Evolutionary conservation across 129 eudicot genomes (phyloP).

Genomic region (Flaveria trinervia): DNA sequence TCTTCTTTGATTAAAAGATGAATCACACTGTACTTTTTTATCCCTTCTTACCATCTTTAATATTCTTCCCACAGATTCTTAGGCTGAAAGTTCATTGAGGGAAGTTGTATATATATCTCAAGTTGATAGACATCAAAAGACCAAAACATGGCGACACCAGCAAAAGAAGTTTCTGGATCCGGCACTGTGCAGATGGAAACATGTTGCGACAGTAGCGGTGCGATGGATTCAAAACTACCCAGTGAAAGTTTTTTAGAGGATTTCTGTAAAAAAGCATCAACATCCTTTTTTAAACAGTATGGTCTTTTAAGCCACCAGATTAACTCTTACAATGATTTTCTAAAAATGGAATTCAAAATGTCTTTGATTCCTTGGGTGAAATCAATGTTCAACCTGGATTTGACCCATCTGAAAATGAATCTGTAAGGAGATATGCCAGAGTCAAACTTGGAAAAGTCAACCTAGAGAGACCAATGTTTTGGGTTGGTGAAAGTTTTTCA

Average conservation of each 20-base stretch:
- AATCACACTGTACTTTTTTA: not conserved
- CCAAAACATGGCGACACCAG: constrained; percentile 6
- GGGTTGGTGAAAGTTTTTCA: constrained; percentile 69
- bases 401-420: constrained; percentile 71
- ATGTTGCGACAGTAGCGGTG: constrained; percentile 36
- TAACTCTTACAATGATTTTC: constrained; percentile 75
- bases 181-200: constrained; percentile 35
- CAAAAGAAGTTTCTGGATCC: not conserved
- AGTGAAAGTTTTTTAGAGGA: constrained; percentile 42
- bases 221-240: constrained; percentile 20
- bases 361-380: constrained; percentile 75
- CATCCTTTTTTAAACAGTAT: constrained; percentile 59
- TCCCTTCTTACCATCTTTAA: constrained; percentile 6
- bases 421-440: constrained; percentile 58
- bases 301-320: constrained; percentile 85
- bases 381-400: constrained; percentile 60
- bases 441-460: constrained; percentile 72
- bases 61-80: constrained; percentile 8
- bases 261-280: constrained; percentile 66
- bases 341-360: constrained; percentile 61
- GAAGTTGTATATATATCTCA: constrained; percentile 10
- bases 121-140: constrained; percentile 3
- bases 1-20: constrained; percentile 4
- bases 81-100: not conserved
- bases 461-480: constrained; percentile 65